Evolutionary conservation across 2,329 filamentous ascomycete genomes (phyloP), one percentile per base, ranked within the genome.

Genomic region (Sphaerulina populicola): DNA sequence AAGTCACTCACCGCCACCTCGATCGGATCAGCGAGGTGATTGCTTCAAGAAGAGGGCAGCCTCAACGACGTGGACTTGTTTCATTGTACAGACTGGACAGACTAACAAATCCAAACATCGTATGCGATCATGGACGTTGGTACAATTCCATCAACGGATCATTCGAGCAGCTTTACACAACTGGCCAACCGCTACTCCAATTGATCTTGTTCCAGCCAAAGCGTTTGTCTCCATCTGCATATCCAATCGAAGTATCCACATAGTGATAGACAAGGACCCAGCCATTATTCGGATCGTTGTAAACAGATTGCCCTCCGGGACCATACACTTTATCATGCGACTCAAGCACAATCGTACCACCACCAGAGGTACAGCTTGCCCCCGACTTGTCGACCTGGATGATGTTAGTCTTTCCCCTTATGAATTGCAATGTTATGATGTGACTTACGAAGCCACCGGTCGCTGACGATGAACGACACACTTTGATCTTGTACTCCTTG

Each of bases 241-340:
- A 60, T 0, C 57, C 59, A 54, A 79, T 71, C 1, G 65, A 71
- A 0, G 74, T 80, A 56, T 82, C 69, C 2, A 80, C 68, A 43
- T 83, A 82, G 59, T 83, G 79, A 59, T 83, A 83, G 62, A 82
- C 83, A 3, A 83, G 67, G 7, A 83, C 71, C 14, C 76, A 73
- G 1, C 79, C 79, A 8, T 68, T 47, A 11, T 55, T 57, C 0
- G 70, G 67, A 53, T 82, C 79, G 1, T 70, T 68, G 55, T 77
- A 75, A 1, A 82, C 74, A 39, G 77, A 79, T 65, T 85, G 81
- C 35, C 81, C 81, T 54, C 82, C 82, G 12, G 82, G 82, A 29
- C 77, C 82, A 58, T 85, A 86, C 0, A 83, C 73, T 23, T 68
- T 76, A 5, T 68, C 77, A 57, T 86, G 80, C 11, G 74, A 78